These are phyloP conservation scores for Candida michaelii DNA, from an alignment of 805 yeast species.

Conservation along the genomic window DNA sequence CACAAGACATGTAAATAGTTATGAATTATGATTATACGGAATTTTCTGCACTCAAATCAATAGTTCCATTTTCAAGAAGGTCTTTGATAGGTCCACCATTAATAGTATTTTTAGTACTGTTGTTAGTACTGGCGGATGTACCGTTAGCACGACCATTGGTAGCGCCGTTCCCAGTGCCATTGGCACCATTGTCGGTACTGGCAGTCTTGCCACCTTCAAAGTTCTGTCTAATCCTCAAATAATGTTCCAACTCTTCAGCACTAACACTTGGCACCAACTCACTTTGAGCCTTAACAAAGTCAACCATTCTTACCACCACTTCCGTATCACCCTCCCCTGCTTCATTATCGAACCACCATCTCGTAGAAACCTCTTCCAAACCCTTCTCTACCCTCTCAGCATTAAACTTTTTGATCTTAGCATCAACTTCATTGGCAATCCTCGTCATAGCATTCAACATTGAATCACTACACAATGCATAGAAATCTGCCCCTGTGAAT, in stretches of 20 bases:
- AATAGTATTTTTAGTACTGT: too few relatives aligned
- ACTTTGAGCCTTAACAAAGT: conserved; percentile 72
- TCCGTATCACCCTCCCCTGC: conserved; percentile 66
- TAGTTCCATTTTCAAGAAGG: too few relatives aligned
- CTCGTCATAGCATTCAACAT: conserved; percentile 96
- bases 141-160: too few relatives aligned
- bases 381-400: conserved; percentile 25
- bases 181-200: background rate
- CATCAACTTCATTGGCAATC: conserved; percentile 74
- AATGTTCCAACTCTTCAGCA: conserved; percentile 81
- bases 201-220: conserved; percentile 66
- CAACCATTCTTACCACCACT: conserved; percentile 68
- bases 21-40: too few relatives aligned
- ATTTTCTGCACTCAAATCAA: too few relatives aligned
- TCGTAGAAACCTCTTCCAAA: conserved; percentile 52
- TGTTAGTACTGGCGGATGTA: too few relatives aligned
- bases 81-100: too few relatives aligned
- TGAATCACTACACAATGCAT: conserved; percentile 93
- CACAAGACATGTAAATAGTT: too few relatives aligned
- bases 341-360: conserved; percentile 89
- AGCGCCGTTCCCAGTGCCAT: background rate
- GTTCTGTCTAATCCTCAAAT: conserved; percentile 70
- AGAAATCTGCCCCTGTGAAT: conserved; percentile 98
- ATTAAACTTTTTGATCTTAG: conserved; percentile 57
- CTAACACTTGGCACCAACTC: conserved; percentile 85